These are phyloP conservation scores for Spiraea crenata DNA, from an alignment of 331 rosid genomes.

Conservation along the genomic window DNA sequence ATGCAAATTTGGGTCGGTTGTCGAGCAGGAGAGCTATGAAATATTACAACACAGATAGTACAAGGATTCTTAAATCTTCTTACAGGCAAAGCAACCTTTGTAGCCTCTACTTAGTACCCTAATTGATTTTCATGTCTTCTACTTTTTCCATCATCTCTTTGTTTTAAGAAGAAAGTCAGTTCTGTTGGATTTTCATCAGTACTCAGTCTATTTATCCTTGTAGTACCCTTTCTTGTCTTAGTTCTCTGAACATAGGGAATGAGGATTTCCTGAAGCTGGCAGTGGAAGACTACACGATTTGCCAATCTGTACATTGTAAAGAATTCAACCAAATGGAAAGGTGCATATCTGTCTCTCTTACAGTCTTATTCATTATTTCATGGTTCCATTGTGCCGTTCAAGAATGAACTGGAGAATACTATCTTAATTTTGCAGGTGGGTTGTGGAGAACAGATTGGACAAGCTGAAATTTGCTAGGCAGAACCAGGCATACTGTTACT, in stretches of 20 bases:
- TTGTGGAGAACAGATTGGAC: conserved; percentile 56
- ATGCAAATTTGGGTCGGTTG: conserved; percentile 62
- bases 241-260: conserved; percentile 55
- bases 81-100: conserved; percentile 37
- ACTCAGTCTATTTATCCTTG: background rate
- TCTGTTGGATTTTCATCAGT: background rate
- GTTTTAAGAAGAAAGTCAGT: background rate
- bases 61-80: conserved; percentile 59
- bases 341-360: conserved; percentile 27
- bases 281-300: conserved; percentile 67
- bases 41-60: conserved; percentile 44
- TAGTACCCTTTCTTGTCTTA: conserved; percentile 22
- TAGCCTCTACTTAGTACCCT: background rate
- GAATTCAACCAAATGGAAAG: conserved; percentile 59
- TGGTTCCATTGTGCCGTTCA: conserved; percentile 2
- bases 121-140: conserved; percentile 16
- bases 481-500: conserved; percentile 65
- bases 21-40: conserved; percentile 53
- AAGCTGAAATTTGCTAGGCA: conserved; percentile 71
- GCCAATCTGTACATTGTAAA: conserved; percentile 51
- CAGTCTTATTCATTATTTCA: background rate
- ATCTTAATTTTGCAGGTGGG: conserved; percentile 51
- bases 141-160: background rate
- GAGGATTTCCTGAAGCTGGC: conserved; percentile 64
- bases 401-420: no score